These are phyloP conservation scores for Fusarium oxysporum DNA, from an alignment of 2,329 filamentous ascomycete species.

Conservation along the genomic window DNA sequence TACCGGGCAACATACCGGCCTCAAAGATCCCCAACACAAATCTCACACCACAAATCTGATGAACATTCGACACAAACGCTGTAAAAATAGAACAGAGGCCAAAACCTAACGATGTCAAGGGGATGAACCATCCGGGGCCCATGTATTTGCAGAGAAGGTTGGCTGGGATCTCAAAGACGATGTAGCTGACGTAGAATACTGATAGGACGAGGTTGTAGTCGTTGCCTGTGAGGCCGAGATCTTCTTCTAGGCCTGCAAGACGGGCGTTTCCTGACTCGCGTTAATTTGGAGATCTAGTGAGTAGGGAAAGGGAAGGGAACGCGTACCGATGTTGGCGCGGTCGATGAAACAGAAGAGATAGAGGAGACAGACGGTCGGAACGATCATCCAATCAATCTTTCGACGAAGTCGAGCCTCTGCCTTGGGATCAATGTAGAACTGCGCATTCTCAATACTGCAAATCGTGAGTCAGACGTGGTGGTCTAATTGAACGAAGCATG, in stretches of 20 bases:
- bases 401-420: conserved; percentile 15
- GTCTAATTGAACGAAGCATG: fast-evolving
- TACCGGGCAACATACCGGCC: conserved; percentile 73
- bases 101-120: conserved; percentile 66
- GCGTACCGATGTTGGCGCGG: conserved; percentile 51
- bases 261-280: conserved; percentile 28
- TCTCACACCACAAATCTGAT: conserved; percentile 63
- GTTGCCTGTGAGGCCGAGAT: conserved; percentile 54
- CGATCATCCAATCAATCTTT: conserved; percentile 29
- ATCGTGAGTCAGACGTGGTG: neutral
- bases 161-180: conserved; percentile 72
- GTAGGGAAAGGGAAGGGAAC: fast-evolving
- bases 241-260: conserved; percentile 30
- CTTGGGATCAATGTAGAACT: conserved; percentile 20
- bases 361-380: conserved; percentile 47
- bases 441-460: conserved; percentile 9
- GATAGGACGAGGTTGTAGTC: conserved; percentile 73
- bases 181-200: conserved; percentile 73
- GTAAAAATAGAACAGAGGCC: conserved; percentile 70
- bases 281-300: neutral
- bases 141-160: conserved; percentile 73
- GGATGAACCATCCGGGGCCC: conserved; percentile 74
- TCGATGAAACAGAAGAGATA: conserved; percentile 77
- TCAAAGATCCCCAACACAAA: conserved; percentile 72
- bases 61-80: conserved; percentile 66